phyloP scores from a whole-genome alignment of 1,284 basidiomycete species.

The Baeospora myosura region DNA sequence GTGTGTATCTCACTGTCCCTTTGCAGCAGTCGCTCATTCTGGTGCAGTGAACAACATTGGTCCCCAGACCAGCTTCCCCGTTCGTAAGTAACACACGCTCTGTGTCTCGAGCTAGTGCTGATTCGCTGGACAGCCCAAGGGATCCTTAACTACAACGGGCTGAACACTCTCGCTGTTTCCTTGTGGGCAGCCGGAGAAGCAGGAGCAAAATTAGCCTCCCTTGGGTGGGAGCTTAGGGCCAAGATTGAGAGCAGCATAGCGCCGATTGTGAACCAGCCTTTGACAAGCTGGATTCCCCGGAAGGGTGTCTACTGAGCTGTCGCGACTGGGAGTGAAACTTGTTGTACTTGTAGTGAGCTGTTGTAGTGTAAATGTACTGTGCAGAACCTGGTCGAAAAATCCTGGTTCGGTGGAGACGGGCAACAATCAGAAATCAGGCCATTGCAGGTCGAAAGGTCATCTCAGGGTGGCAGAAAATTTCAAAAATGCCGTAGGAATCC shows the following conservation, averaged over 20 bases:
- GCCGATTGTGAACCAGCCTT: slow-evolving; percentile 30
- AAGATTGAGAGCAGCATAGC: slow-evolving; percentile 34
- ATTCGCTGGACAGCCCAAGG: slow-evolving; percentile 32
- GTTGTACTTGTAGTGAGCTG: no score
- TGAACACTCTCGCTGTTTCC: slow-evolving; percentile 40
- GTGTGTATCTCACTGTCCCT: slow-evolving; percentile 17
- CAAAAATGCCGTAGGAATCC: no score
- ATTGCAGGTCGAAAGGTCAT: no score
- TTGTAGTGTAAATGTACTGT: no score
- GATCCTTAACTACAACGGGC: slow-evolving; percentile 41
- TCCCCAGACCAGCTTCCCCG: slow-evolving; percentile 32
- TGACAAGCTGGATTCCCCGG: slow-evolving; percentile 30
- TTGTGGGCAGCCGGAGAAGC: slow-evolving; percentile 33
- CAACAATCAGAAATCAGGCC: no score
- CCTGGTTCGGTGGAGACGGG: no score
- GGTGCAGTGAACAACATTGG: slow-evolving; percentile 32
- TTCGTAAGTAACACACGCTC: slow-evolving; percentile 25
- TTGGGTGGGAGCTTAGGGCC: slow-evolving; percentile 29
- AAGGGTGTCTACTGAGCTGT: slow-evolving; percentile 20
- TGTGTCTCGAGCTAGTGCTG: neutral
- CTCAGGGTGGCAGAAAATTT: no score
- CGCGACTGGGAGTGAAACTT: neutral
- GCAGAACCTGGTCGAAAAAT: no score
- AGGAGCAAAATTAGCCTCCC: slow-evolving; percentile 34
- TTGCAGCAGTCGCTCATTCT: slow-evolving; percentile 1